A percentile compares a stretch with the other conserved stretches of the same genome.
Evolutionary conservation across 169 alveolate species (phyloP).

Genomic region (Plasmodium fragile): DNA sequence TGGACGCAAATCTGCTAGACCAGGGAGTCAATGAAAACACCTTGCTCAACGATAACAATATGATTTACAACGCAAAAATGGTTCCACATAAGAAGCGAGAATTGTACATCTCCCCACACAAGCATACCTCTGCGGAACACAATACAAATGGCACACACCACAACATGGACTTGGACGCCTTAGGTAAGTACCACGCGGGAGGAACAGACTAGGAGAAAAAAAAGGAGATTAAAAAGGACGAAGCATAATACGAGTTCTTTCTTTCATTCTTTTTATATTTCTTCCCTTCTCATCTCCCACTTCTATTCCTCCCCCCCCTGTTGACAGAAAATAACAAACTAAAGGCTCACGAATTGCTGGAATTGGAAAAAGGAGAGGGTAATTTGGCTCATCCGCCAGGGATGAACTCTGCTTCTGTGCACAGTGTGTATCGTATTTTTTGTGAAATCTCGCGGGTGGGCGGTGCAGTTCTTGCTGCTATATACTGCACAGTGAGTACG

Average conservation of each 20-base stretch:
- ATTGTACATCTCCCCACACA: slow-evolving; percentile 29
- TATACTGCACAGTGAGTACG: neutral
- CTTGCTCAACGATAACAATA: slow-evolving; percentile 20
- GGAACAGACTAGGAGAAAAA: neutral
- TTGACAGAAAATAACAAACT: slow-evolving; percentile 30
- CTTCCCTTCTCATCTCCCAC: neutral
- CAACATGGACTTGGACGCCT: neutral
- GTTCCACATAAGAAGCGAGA: slow-evolving; percentile 53
- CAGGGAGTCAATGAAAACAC: slow-evolving; percentile 54
- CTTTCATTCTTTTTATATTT: neutral
- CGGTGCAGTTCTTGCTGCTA: neutral
- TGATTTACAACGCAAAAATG: neutral
- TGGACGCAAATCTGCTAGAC: slow-evolving; percentile 6
- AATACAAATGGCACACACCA: neutral
- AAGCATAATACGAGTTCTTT: neutral
- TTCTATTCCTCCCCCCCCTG: neutral
- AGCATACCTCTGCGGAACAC: slow-evolving; percentile 1
- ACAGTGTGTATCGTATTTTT: neutral
- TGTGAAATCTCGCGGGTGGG: neutral
- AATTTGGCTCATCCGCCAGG: neutral
- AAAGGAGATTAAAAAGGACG: neutral
- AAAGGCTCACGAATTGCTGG: slow-evolving; percentile 16
- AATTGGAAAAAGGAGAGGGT: slow-evolving; percentile 29
- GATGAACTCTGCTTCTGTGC: neutral
- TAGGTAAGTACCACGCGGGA: neutral